Base-by-base conservation (phyloP, 2,329 filamentous ascomycete genomes). In the Calonectria pteridis region DNA sequence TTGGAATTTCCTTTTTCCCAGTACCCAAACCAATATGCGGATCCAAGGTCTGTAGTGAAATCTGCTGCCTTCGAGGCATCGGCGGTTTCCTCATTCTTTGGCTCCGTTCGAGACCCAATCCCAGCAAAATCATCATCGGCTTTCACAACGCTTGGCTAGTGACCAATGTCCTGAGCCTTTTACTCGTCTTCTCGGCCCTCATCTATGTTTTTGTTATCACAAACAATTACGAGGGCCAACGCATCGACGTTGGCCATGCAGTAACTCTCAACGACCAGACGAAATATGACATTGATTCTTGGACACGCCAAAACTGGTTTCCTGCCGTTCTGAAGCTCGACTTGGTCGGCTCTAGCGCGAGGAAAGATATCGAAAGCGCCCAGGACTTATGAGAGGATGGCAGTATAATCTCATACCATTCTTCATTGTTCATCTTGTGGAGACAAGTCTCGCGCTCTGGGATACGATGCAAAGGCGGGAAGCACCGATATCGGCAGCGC, bases 261-360 rank as follows among this genome's bases (percentile, higher is more conserved):
- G 69, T 75, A 0, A 64, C 62, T 2, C 77, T 80, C 4, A 37
- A 72, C 1, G 73, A 53, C 6, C 33, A 74, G 11, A 18, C 35
- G 13, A 78, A 78, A 43, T 82, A 82, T 46, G 46, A 73, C 3
- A 33, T 76, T 1, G 67, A 80, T 11, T 75, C 76, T 0, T 82
- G 80, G 80, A 78, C 80, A 10, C 80, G 79, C 1, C 80, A 82
- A 62, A 80, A 78, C 31, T 82, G 80, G 80, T 82, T 75, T 14
- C 65, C 79, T 1, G 80, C 80, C 1, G 53, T 82, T 29, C 26
- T 82, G 3, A 64, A 80, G 9, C 69, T 82, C 3, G 73, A 82
- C 1, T 43, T 82, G 3, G 73, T 64, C 3, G 67, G 77, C 10
- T 66, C 70, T 0, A 62, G 50, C 50, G 67, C 73, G 37, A 66